Conservation (phyloP, 495 filamentous ascomycete species). For the Xylaria scruposa region DNA sequence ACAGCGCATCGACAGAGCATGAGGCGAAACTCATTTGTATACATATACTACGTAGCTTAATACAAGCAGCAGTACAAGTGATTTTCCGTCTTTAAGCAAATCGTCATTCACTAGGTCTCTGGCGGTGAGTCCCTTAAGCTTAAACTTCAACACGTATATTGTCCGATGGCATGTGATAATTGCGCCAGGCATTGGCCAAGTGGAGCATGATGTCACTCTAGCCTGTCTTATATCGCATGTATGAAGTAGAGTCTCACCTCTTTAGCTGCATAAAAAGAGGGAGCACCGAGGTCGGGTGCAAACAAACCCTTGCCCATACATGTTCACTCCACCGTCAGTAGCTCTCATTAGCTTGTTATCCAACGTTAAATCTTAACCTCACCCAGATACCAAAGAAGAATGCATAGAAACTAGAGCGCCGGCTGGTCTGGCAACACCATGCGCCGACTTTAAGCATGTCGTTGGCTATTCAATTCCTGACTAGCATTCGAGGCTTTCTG, state of each 20-base stretch:
- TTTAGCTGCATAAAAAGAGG: not conserved
- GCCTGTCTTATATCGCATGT: not conserved
- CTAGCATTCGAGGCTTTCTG: constrained; percentile 48
- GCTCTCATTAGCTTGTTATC: not conserved
- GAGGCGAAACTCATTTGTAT: not conserved
- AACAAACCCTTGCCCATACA: not conserved
- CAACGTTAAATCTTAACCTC: not conserved
- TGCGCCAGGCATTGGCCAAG: not conserved
- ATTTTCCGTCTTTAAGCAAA: not conserved
- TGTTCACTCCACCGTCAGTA: not conserved
- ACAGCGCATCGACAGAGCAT: constrained; percentile 76
- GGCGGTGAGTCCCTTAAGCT: not conserved
- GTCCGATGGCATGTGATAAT: not conserved
- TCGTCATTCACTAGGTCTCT: not conserved
- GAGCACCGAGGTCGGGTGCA: no score
- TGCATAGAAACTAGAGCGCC: not conserved
- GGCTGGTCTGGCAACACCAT: constrained; percentile 17
- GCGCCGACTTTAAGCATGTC: constrained; percentile 39
- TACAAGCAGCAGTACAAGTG: not conserved
- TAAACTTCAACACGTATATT: not conserved
- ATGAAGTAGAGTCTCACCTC: not conserved
- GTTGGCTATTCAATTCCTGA: constrained; percentile 48
- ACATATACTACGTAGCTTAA: not conserved
- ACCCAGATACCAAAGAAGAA: not conserved
- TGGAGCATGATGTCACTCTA: constrained; percentile 3